Evolutionary conservation across 345 rosid genomes (phyloP).

Genomic region (Gossypium bickii): DNA sequence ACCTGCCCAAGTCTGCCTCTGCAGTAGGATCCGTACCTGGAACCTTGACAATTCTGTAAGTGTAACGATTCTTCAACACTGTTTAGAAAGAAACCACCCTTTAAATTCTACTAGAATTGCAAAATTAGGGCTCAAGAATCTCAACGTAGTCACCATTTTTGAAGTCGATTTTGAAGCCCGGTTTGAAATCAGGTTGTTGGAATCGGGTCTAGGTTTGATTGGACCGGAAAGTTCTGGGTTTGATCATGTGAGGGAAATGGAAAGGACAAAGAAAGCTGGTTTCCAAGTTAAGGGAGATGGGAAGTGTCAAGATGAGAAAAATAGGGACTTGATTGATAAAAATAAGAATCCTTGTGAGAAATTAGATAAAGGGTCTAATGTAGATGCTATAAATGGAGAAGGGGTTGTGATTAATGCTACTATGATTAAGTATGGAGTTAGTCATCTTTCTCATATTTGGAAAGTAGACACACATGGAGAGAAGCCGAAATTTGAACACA

Average conservation of each 20-base stretch:
- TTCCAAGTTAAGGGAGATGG: too few species aligned
- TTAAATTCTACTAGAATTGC: constrained; percentile 74
- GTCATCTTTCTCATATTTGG: constrained; percentile 11
- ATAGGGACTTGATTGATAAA: too few species aligned
- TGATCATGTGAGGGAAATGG: constrained; percentile 8
- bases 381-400: too few species aligned
- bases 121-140: constrained; percentile 60
- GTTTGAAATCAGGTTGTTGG: constrained; percentile 39
- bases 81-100: constrained; percentile 34
- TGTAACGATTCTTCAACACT: constrained; percentile 60
- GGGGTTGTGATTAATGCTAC: constrained; percentile 17
- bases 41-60: constrained; percentile 41
- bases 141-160: constrained; percentile 43
- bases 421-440: constrained; percentile 25
- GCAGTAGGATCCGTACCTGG: constrained; percentile 33
- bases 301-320: too few species aligned
- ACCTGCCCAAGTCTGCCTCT: constrained; percentile 21
- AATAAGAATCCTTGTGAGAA: too few species aligned
- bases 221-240: constrained; percentile 18
- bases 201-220: constrained; percentile 16
- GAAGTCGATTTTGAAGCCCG: constrained; percentile 54
- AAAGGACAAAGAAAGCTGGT: too few species aligned
- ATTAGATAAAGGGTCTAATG: too few species aligned
- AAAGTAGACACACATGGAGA: too few species aligned
- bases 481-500: too few species aligned